Conservation (phyloP, 352 stramenopile genomes). For the Phytophthora hybrid region DNA sequence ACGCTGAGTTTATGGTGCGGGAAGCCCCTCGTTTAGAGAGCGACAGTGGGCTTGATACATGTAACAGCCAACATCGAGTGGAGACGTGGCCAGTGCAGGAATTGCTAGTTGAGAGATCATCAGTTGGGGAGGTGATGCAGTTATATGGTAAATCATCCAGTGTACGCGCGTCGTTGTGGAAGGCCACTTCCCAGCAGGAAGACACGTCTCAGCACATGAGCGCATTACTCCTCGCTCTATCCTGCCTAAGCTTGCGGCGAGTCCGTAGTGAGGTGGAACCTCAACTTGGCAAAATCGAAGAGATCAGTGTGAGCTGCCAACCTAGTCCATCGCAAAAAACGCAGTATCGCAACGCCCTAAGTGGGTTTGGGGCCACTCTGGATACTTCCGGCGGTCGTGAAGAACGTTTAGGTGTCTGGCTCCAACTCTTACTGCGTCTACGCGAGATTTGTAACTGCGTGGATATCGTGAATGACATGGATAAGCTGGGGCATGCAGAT, state of each 20-base stretch:
- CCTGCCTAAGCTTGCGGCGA: constrained; percentile 70
- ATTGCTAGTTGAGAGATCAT: constrained; percentile 56
- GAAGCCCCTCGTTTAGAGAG: constrained; percentile 23
- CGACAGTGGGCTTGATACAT: constrained; percentile 14
- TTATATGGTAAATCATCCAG: constrained; percentile 57
- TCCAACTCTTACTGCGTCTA: constrained; percentile 72
- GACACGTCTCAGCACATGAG: constrained; percentile 45
- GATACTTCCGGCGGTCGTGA: constrained; percentile 46
- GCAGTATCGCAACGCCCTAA: constrained; percentile 75
- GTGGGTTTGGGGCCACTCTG: constrained; percentile 59
- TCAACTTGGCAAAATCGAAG: constrained; percentile 83
- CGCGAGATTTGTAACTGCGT: constrained; percentile 86
- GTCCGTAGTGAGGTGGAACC: constrained; percentile 81
- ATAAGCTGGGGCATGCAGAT: constrained; percentile 82
- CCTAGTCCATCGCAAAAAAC: constrained; percentile 60
- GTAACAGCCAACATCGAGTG: constrained; percentile 26
- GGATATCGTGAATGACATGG: constrained; percentile 75
- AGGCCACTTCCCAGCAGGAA: constrained; percentile 43
- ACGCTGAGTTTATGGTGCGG: constrained; percentile 60
- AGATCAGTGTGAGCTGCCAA: constrained; percentile 77
- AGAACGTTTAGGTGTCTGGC: constrained; percentile 68
- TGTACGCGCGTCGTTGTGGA: constrained; percentile 51
- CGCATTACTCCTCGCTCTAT: constrained; percentile 58
- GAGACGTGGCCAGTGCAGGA: constrained; percentile 36
- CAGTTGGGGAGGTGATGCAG: constrained; percentile 51